Percentiles rank a stretch among this genome's conserved stretches.
Conservation (phyloP, 108 stramenopile genomes). For the Skeletonema tropicum region DNA sequence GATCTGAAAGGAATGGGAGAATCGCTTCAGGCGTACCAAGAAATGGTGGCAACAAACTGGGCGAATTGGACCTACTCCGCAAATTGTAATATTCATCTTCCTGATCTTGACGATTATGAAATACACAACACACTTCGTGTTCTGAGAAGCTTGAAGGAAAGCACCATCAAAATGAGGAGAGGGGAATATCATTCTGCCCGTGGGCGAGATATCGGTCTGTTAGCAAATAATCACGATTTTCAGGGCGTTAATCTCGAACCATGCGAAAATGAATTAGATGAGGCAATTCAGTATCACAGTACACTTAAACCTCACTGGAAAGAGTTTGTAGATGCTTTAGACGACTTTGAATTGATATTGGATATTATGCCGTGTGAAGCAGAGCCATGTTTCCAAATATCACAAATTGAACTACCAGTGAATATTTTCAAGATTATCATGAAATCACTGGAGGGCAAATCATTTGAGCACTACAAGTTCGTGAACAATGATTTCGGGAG, state of each 20-base stretch:
- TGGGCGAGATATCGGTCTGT: too few relatives aligned
- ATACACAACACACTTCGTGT: background rate
- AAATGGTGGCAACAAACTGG: background rate
- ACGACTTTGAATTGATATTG: background rate
- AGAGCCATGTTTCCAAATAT: background rate
- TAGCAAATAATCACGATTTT: background rate
- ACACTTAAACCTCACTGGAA: background rate
- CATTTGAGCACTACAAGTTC: background rate
- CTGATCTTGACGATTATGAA: background rate
- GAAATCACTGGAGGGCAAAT: background rate
- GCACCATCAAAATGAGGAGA: conserved; percentile 1
- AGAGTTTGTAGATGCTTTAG: background rate
- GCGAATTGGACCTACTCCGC: background rate
- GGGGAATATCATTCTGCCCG: background rate
- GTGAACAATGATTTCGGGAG: background rate
- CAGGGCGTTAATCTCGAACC: background rate
- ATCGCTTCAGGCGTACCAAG: background rate
- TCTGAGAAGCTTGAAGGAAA: background rate
- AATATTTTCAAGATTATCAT: background rate
- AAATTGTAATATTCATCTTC: background rate
- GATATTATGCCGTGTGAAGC: background rate
- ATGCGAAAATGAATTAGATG: background rate
- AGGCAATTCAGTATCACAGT: background rate
- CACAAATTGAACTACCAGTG: background rate
- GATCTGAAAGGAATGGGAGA: background rate